phyloP scores from a whole-genome alignment of 352 stramenopile genomes.

The Phytopythium delawarense region DNA sequence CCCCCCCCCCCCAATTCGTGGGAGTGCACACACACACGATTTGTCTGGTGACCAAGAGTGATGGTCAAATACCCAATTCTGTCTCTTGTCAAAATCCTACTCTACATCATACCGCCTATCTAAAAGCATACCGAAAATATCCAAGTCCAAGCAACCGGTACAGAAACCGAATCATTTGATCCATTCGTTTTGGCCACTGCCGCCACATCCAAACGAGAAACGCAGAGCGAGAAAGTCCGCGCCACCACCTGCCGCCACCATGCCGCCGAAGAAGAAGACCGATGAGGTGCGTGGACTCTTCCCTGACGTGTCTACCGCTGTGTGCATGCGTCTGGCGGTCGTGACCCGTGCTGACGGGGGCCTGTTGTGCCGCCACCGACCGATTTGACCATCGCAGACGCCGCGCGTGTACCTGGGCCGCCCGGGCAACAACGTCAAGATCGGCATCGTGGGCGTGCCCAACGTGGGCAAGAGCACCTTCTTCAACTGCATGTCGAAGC shows the following conservation, averaged over 20 bases:
- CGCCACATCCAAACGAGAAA: conserved; percentile 6
- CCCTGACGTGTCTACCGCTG: background rate
- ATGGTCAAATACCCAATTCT: no score
- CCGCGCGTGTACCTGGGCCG: conserved; percentile 78
- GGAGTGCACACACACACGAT: no score
- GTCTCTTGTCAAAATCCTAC: no score
- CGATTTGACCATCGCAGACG: conserved; percentile 13
- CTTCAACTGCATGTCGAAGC: conserved; percentile 98
- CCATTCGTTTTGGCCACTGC: background rate
- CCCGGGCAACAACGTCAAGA: conserved; percentile 95
- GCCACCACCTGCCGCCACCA: conserved; percentile 17
- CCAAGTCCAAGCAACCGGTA: no score
- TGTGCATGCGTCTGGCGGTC: background rate
- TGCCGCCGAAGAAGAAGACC: conserved; percentile 86
- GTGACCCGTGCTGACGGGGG: background rate
- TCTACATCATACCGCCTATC: no score
- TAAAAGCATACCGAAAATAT: no score
- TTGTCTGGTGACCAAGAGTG: no score
- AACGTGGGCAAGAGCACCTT: conserved; percentile 99
- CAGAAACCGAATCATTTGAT: background rate
- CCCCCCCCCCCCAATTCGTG: no score
- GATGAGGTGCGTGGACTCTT: conserved; percentile 42
- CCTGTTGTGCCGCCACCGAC: background rate
- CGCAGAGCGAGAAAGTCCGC: conserved; percentile 1
- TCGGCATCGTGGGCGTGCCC: conserved; percentile 98